A percentile compares a stretch with the other conserved stretches of the same genome.
Evolutionary conservation across 1,284 basidiomycete species (phyloP).

Genomic region (Fomitopsis palustris): DNA sequence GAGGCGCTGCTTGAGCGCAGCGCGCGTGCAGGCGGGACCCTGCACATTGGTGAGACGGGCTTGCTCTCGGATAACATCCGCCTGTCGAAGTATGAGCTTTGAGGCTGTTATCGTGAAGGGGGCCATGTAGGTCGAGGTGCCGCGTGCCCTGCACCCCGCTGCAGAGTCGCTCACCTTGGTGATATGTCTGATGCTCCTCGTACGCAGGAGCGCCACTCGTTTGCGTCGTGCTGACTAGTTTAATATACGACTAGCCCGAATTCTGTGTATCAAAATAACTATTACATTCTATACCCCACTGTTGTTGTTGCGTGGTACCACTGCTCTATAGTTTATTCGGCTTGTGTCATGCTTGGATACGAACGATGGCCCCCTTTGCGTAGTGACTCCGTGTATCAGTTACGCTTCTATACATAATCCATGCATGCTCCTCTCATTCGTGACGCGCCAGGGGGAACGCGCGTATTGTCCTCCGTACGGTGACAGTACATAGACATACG

Average conservation of each 20-base stretch:
- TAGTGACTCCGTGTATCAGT: too few species aligned
- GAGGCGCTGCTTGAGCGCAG: conserved; percentile 62
- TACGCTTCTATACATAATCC: too few species aligned
- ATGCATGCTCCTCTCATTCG: too few species aligned
- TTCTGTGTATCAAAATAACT: background rate
- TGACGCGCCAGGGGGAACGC: too few species aligned
- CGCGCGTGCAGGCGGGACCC: conserved; percentile 63
- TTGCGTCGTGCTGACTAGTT: background rate
- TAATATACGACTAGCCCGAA: background rate
- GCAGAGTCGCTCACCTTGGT: background rate
- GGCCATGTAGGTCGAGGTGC: background rate
- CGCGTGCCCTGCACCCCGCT: background rate
- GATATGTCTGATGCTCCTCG: background rate
- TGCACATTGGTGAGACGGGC: conserved; percentile 46
- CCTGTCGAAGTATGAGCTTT: conserved; percentile 28
- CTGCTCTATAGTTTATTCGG: background rate
- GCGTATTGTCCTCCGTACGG: too few species aligned
- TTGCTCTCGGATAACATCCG: conserved; percentile 44
- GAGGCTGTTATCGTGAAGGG: background rate
- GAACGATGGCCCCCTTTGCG: background rate
- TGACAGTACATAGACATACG: too few species aligned
- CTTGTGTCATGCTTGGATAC: background rate
- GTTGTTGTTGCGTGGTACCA: background rate
- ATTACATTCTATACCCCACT: background rate
- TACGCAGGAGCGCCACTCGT: background rate